Evolutionary conservation across 768 basidiomycete species (phyloP).

Genomic region (Boletellus ananas): DNA sequence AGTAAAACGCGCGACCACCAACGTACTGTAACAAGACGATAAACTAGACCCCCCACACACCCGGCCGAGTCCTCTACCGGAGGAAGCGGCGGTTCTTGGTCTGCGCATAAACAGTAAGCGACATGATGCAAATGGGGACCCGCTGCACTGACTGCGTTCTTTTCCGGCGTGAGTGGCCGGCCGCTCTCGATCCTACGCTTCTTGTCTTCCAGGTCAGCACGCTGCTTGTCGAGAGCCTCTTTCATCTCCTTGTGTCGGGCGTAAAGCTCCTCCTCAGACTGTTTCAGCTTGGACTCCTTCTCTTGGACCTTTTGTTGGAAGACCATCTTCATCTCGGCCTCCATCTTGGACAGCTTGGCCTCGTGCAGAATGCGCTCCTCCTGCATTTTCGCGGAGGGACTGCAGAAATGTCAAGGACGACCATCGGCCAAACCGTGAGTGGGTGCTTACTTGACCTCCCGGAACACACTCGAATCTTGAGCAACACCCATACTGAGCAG

Average conservation of each 20-base stretch:
- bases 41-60: constrained; percentile 15
- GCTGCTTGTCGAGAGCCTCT: constrained; percentile 96
- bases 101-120: constrained; percentile 16
- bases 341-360: constrained; percentile 98
- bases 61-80: constrained; percentile 22
- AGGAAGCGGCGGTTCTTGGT: constrained; percentile 38
- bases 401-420: constrained; percentile 33
- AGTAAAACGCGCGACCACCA: constrained; percentile 25
- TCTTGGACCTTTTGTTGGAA: constrained; percentile 99
- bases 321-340: constrained; percentile 99
- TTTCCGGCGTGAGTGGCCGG: constrained; percentile 93
- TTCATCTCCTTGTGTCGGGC: constrained; percentile 99
- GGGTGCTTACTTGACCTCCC: constrained; percentile 90
- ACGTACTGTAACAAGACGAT: constrained; percentile 30
- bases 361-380: constrained; percentile 97
- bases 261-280: constrained; percentile 98
- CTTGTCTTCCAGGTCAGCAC: constrained; percentile 95
- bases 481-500: constrained; percentile 95
- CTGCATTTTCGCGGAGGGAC: constrained; percentile 92
- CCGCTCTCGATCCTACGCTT: constrained; percentile 94
- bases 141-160: constrained; percentile 62
- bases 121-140: constrained; percentile 1
- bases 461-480: constrained; percentile 97
- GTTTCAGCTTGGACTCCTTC: constrained; percentile 98
- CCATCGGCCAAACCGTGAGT: background rate